phyloP scores from a whole-genome alignment of 2,329 filamentous ascomycete genomes.

The Cladosporium halotolerans region DNA sequence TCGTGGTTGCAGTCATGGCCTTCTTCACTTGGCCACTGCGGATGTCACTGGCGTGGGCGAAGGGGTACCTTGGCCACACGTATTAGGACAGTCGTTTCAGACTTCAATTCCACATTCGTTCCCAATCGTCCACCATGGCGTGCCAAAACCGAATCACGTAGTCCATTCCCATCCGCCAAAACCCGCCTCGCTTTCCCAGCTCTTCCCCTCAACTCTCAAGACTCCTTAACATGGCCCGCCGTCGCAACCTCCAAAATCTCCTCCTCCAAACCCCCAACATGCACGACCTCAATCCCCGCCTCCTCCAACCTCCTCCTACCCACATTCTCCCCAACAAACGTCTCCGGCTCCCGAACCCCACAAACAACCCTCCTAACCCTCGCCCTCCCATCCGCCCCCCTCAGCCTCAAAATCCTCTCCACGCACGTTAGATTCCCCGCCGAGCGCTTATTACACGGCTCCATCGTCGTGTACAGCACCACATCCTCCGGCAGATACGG shows the following conservation, averaged over 20 bases:
- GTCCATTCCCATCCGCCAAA: no score
- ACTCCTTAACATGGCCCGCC: slow-evolving; percentile 58
- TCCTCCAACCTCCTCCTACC: slow-evolving; percentile 64
- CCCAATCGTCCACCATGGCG: no score
- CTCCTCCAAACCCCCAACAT: slow-evolving; percentile 67
- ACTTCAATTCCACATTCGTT: no score
- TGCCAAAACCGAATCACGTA: no score
- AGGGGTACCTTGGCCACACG: no score
- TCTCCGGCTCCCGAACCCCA: slow-evolving; percentile 82
- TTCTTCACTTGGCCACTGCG: no score
- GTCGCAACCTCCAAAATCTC: slow-evolving; percentile 78
- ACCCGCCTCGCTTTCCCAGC: no score
- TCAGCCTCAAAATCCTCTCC: slow-evolving; percentile 62
- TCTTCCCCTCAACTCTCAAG: not conserved
- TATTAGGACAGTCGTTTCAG: no score
- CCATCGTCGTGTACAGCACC: slow-evolving; percentile 86
- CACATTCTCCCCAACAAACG: slow-evolving; percentile 77
- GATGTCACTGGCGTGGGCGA: no score
- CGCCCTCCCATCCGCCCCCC: slow-evolving; percentile 39
- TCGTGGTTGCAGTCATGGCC: no score
- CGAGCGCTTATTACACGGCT: slow-evolving; percentile 68
- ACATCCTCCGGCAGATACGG: slow-evolving; percentile 48
- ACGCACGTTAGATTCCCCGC: slow-evolving; percentile 73
- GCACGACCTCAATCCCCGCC: slow-evolving; percentile 66
- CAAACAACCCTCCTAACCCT: slow-evolving; percentile 75